phyloP scores from a whole-genome alignment of 2,329 filamentous ascomycete species.

The Neofusicoccum umdonicola region DNA sequence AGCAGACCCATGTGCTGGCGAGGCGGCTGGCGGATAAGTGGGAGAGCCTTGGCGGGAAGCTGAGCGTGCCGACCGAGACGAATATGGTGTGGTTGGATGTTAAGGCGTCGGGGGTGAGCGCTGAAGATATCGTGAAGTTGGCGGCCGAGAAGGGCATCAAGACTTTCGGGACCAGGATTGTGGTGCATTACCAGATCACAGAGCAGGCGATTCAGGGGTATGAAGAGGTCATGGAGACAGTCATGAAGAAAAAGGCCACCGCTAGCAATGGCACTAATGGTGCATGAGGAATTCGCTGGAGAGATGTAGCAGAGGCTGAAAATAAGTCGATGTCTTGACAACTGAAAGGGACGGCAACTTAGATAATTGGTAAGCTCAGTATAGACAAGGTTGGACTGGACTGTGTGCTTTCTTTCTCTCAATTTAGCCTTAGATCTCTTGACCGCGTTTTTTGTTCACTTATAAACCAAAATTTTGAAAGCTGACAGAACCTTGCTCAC shows the following conservation, averaged over 20 bases:
- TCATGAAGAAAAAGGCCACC: neutral
- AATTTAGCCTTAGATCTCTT: too few species aligned
- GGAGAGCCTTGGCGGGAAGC: conserved; percentile 66
- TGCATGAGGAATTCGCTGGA: too few species aligned
- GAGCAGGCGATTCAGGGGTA: conserved; percentile 55
- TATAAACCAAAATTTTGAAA: too few species aligned
- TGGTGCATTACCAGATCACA: conserved; percentile 72
- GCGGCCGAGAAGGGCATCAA: conserved; percentile 59
- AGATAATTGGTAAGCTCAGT: too few species aligned
- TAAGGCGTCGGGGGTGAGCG: conserved; percentile 55
- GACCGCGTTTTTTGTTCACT: too few species aligned
- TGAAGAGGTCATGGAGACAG: conserved; percentile 15
- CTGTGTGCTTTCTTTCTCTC: too few species aligned
- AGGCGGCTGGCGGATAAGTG: conserved; percentile 64
- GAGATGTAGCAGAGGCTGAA: too few species aligned
- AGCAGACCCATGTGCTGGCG: conserved; percentile 61
- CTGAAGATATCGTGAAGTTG: conserved; percentile 53
- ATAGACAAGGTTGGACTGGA: too few species aligned
- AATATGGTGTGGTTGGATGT: conserved; percentile 90
- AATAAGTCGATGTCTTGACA: too few species aligned
- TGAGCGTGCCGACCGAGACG: conserved; percentile 72
- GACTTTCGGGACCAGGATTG: conserved; percentile 58
- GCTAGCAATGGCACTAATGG: neutral
- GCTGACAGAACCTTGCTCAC: too few species aligned
- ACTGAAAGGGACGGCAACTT: too few species aligned